Evolutionary conservation across 306 rosid species (phyloP).

Genomic region (Acacia crassicarpa): DNA sequence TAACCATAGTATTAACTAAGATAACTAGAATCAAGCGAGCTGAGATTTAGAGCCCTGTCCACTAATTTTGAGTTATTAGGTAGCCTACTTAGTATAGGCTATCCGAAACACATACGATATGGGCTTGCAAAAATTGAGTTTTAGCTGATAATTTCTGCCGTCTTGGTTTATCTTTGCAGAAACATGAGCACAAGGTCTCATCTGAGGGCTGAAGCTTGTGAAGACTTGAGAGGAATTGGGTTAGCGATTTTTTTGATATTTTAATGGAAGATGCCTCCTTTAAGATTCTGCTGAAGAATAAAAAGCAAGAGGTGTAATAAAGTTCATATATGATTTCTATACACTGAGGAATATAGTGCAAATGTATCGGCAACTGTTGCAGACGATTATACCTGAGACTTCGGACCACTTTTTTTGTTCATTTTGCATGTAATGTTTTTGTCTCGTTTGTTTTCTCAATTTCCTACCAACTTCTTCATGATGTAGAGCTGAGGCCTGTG

Average conservation of each 20-base stretch:
- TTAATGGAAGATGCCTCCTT: conserved; percentile 32
- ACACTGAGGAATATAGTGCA: conserved; percentile 39
- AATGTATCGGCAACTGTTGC: conserved; percentile 43
- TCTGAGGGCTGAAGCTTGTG: conserved; percentile 39
- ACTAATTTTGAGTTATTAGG: neutral
- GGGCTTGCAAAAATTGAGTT: conserved; percentile 10
- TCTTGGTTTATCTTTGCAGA: conserved; percentile 51
- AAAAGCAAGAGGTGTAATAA: conserved; percentile 43
- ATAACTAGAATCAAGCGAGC: neutral
- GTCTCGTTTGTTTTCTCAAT: neutral
- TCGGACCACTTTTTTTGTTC: conserved; percentile 29
- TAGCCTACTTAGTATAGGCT: too few relatives aligned
- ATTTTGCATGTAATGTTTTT: conserved; percentile 16
- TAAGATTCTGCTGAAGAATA: conserved; percentile 39
- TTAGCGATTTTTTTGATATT: conserved; percentile 31
- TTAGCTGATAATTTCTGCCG: conserved; percentile 20
- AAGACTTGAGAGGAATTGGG: conserved; percentile 41
- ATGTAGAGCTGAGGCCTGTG: conserved; percentile 1
- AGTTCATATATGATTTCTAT: conserved; percentile 28
- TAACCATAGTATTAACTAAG: neutral
- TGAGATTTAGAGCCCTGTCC: neutral
- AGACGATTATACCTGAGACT: conserved; percentile 39
- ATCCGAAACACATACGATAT: neutral
- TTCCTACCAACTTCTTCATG: neutral
- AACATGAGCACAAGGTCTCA: conserved; percentile 30